Base-by-base conservation (phyloP, 2,329 filamentous ascomycete species). In the Cordyceps javanica region DNA sequence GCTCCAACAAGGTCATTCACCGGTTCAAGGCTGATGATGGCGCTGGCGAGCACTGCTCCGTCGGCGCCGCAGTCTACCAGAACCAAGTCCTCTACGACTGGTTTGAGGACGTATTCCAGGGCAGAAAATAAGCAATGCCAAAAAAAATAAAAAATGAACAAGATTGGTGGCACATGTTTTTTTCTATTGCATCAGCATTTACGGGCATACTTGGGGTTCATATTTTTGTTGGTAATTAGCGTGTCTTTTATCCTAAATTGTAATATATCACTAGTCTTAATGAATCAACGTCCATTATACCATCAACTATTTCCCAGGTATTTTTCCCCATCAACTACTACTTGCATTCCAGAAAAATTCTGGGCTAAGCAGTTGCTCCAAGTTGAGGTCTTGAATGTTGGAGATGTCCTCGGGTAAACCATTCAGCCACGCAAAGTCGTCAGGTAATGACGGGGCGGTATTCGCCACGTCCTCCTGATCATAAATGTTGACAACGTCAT, bases 371-470 rank as follows among this genome's bases (percentile, higher is more conserved):
- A 76, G 72, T 26, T 73, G 70, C 36, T 77, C 76, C 26, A 78
- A 60, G 60, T 78, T 74, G 48, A 76, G 69, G 30, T 75, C 71
- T 42, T 74, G 71, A 21, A 78, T 63, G 42, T 70, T 72, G 0
- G 74, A 74, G 54, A 78, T 68, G 58, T 79, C 76, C 19, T 73
- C 71, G 3, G 75, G 67, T 52, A 78, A 60, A 49, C 69, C 73
- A 14, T 74, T 74, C 30, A 78, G 58, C 76, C 76, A 76, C 0
- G 68, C 70, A 45, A 72, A 67, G 19, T 74, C 72, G 65, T 71
- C 38, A 2, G 50, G 30, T 21, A 64, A 64, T 7, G 64, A 63
- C n/a, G 62, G 63, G 41, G 58, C 53, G 21, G 54, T 61, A 49
- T 63, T 38, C 1, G 50, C 19, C 21, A 51, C 30, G 26, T 55